A percentile compares a stretch with the other conserved stretches of the same genome.
phyloP scores from a whole-genome alignment of 768 basidiomycete species.

The Leccinum pellstonianum region DNA sequence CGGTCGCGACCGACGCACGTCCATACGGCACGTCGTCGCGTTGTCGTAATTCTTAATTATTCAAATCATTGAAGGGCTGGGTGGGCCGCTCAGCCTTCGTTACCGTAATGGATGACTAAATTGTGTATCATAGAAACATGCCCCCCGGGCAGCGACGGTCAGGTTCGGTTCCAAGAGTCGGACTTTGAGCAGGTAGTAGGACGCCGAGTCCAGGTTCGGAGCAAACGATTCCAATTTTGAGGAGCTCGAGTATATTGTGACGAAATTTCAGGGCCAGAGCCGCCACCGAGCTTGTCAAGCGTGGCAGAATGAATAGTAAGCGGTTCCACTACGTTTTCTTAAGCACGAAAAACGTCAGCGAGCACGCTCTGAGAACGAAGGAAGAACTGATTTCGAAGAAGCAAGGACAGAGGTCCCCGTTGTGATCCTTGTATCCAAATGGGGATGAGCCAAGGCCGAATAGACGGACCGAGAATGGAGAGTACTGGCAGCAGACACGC shows the following conservation, averaged over 20 bases:
- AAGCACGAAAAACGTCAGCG: conserved; percentile 15
- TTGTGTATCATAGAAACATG: not conserved
- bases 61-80: not conserved
- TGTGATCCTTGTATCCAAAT: conserved; percentile 11
- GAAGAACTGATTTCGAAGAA: conserved; percentile 4
- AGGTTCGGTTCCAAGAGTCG: conserved; percentile 14
- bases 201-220: not conserved
- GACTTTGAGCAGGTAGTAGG: conserved; percentile 4
- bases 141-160: conserved; percentile 4
- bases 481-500: conserved; percentile 1
- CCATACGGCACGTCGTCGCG: not conserved
- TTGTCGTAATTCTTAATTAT: not conserved
- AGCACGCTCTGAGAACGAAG: conserved; percentile 7
- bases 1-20: not conserved
- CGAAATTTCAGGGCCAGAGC: conserved; percentile 8
- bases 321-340: conserved; percentile 7
- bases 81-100: not conserved
- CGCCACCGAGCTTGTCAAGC: conserved; percentile 7
- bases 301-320: conserved; percentile 2
- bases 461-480: conserved; percentile 6
- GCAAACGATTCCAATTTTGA: conserved; percentile 11
- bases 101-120: not conserved
- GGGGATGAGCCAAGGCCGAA: conserved; percentile 4
- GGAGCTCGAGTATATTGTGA: not conserved
- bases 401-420: conserved; percentile 16